Base-by-base conservation (phyloP, 176 grass and related monocot genomes). In the Oryza brachyantha region DNA sequence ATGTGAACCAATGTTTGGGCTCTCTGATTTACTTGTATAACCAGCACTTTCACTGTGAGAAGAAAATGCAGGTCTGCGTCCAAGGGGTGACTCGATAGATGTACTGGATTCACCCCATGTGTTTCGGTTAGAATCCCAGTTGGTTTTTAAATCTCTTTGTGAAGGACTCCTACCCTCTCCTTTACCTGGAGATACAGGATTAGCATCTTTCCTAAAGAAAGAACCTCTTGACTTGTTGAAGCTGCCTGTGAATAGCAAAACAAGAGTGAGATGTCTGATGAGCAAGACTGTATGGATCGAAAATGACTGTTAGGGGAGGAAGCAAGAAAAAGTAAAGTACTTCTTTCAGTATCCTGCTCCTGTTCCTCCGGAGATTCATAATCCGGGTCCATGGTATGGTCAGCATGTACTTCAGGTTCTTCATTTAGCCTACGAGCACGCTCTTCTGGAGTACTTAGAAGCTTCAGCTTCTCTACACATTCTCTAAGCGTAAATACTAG, bases 351-450 rank as follows among this genome's bases (percentile, higher is more conserved):
- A 62, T 99, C 96, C 70, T 87, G 75, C 41, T 94, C 90, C 73
- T 81, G 83, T 86, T 99, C 96, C 67, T 99, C 92, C 3, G 96
- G 86, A 81, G 96, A 93, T 83, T 96, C 96, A 84, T 96, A 96
- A 79, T 99, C 82, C 9, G 96, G 96, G 87, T 93, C 88, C 92
- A 99, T 99, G 32, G 90, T 82, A 73, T 92, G 90, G 72, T 99
- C 96, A 61, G 86, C 84, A 82, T 93, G 96, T 81, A 99, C 89
- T 87, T 96, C 92, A 78, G 86, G 90, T 68, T 93, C 79, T 80
- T 96, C 90, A 61, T 94, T 87, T 58, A 99, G 48, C 75, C 96
- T 93, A 76, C 96, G 90, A 50, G 54, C 80, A 79, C 69, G 90
- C 85, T 99, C 96, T 82, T 96, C 96, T 72, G 96, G 92, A 65